A percentile compares a stretch with the other conserved stretches of the same genome.
Conservation (phyloP, 106 monocot genomes). For the Vanilla planifolia region DNA sequence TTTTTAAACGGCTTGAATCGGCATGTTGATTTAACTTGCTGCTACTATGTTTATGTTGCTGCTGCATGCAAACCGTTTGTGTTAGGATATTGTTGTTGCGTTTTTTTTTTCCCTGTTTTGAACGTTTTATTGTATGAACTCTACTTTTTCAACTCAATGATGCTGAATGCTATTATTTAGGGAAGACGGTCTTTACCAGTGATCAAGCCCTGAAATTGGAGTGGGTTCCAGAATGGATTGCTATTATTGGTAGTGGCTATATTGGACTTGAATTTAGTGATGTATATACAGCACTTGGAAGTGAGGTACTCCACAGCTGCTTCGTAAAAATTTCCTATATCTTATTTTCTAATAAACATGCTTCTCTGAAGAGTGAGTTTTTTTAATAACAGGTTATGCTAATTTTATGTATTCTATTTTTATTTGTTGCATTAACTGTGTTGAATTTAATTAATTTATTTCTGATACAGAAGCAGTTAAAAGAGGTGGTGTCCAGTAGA, state of each 20-base stretch:
- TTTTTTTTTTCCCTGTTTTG: not conserved
- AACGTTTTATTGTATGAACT: no score
- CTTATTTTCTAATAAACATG: not conserved
- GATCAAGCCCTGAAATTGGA: slow-evolving; percentile 98
- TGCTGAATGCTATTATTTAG: slow-evolving; percentile 27
- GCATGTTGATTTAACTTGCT: not conserved
- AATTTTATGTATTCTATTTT: not conserved
- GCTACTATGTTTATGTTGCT: no score
- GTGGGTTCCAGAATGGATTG: slow-evolving; percentile 98
- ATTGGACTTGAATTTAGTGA: slow-evolving; percentile 99
- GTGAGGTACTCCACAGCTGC: slow-evolving; percentile 52
- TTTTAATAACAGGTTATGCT: not conserved
- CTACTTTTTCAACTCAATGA: not conserved
- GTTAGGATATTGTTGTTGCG: no score
- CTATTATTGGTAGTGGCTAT: slow-evolving; percentile 97
- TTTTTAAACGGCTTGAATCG: not conserved
- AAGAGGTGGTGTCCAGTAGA: slow-evolving; percentile 69
- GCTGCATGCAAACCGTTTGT: no score
- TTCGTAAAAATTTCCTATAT: not conserved
- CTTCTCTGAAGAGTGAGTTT: not conserved
- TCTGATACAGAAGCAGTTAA: slow-evolving; percentile 85
- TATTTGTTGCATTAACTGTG: no score
- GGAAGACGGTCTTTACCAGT: slow-evolving; percentile 97
- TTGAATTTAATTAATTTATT: no score
- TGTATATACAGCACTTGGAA: slow-evolving; percentile 97